These are phyloP conservation scores for Lumnitzera racemosa DNA, from an alignment of 345 rosid genomes.

Conservation along the genomic window DNA sequence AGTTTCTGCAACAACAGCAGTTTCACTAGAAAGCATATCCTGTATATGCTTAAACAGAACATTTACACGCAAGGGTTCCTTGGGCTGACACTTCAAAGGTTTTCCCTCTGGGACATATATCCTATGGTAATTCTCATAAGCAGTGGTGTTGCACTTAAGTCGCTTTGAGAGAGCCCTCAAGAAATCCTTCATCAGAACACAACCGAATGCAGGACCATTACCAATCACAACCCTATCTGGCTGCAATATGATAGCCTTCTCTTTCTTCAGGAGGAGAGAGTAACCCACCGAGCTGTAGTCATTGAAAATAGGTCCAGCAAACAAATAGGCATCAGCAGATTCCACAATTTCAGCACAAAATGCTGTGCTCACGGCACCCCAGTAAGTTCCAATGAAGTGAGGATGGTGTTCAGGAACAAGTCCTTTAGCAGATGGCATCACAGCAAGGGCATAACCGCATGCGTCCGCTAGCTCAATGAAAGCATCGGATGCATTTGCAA, in stretches of 20 bases:
- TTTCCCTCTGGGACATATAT: slow-evolving; percentile 60
- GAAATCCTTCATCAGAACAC: slow-evolving; percentile 73
- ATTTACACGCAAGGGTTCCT: slow-evolving; percentile 71
- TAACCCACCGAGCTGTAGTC: slow-evolving; percentile 82
- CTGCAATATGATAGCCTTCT: slow-evolving; percentile 72
- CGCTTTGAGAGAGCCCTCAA: slow-evolving; percentile 48
- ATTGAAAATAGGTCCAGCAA: slow-evolving; percentile 78
- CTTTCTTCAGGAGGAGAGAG: slow-evolving; percentile 74
- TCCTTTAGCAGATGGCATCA: slow-evolving; percentile 80
- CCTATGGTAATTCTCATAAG: slow-evolving; percentile 66
- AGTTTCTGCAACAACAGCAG: slow-evolving; percentile 79
- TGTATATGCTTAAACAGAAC: slow-evolving; percentile 65
- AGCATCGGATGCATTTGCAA: slow-evolving; percentile 44
- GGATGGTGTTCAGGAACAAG: slow-evolving; percentile 66
- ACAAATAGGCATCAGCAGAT: slow-evolving; percentile 75
- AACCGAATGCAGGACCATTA: slow-evolving; percentile 74
- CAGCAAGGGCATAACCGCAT: slow-evolving; percentile 49
- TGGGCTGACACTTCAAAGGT: slow-evolving; percentile 39
- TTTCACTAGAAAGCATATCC: slow-evolving; percentile 55
- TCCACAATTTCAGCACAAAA: slow-evolving; percentile 83
- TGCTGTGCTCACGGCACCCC: slow-evolving; percentile 78
- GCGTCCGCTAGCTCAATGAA: slow-evolving; percentile 63
- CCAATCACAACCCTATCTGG: slow-evolving; percentile 59
- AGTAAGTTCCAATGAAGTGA: slow-evolving; percentile 70
- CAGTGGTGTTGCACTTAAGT: slow-evolving; percentile 43